phyloP scores from a whole-genome alignment of 371 early-diverging fungal genomes.

The Lichtheimia ornata region DNA sequence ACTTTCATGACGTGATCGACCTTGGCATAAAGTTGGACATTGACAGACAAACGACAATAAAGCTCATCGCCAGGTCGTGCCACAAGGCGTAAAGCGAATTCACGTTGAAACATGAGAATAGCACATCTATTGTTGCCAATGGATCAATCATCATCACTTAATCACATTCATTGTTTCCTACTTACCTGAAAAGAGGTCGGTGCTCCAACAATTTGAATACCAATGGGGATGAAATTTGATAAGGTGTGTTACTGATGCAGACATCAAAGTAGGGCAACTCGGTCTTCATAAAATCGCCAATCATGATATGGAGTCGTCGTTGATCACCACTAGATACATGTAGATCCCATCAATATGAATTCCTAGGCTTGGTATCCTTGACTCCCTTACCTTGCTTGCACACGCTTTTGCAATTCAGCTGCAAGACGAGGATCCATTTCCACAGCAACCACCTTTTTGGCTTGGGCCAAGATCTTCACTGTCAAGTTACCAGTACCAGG shows the following conservation, averaged over 20 bases:
- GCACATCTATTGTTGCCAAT: conserved; percentile 62
- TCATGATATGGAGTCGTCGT: conserved; percentile 91
- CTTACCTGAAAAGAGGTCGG: conserved; percentile 84
- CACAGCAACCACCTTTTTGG: conserved; percentile 94
- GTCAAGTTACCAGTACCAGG: conserved; percentile 99
- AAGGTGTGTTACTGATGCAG: conserved; percentile 99
- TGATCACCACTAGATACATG: conserved; percentile 65
- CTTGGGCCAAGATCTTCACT: conserved; percentile 91
- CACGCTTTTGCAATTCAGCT: conserved; percentile 97
- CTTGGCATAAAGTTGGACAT: conserved; percentile 96
- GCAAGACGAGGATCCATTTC: conserved; percentile 99
- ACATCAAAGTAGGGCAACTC: conserved; percentile 99
- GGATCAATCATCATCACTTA: not conserved
- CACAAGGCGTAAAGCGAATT: conserved; percentile 98
- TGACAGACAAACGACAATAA: conserved; percentile 96
- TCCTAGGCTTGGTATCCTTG: not conserved
- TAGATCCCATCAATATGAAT: not conserved
- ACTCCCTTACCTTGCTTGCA: conserved; percentile 85
- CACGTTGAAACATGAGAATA: conserved; percentile 99
- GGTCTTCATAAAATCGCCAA: conserved; percentile 98
- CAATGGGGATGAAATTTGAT: conserved; percentile 97
- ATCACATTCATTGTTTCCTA: not conserved
- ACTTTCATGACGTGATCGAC: conserved; percentile 98
- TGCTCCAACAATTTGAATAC: conserved; percentile 97
- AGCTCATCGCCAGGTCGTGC: conserved; percentile 94